Conservation (phyloP, 306 rosid genomes). For the Fragaria vesca region DNA sequence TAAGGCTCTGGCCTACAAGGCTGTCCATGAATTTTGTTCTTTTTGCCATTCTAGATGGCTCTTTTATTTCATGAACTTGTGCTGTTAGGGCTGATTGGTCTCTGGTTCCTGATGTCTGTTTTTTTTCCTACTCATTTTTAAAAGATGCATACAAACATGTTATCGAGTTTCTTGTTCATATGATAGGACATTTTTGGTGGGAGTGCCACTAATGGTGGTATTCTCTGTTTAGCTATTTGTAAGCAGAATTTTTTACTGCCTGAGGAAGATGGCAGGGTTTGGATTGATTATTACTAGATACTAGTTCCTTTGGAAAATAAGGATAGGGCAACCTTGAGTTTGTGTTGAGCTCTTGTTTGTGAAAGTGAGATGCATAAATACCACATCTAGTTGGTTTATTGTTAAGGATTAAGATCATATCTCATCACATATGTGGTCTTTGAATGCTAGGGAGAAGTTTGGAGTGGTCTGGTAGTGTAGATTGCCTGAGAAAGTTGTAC, state of each 20-base stretch:
- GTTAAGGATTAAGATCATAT: neutral
- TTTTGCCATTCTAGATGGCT: neutral
- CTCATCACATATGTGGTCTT: neutral
- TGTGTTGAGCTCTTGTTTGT: neutral
- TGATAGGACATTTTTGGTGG: neutral
- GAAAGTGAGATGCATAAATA: neutral
- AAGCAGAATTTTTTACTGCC: neutral
- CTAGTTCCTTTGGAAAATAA: neutral
- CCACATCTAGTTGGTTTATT: slow-evolving; percentile 3
- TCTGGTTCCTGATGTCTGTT: neutral
- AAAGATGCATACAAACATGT: neutral
- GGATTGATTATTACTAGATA: neutral
- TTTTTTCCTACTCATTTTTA: neutral
- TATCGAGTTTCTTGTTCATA: neutral
- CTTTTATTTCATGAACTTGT: neutral
- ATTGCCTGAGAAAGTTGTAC: slow-evolving; percentile 1
- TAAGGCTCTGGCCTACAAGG: neutral
- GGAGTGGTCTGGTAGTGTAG: neutral
- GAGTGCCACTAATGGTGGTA: neutral
- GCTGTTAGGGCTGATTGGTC: neutral
- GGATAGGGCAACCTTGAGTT: neutral
- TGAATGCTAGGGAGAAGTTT: neutral
- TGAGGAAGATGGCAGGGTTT: neutral
- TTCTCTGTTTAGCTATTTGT: slow-evolving; percentile 2
- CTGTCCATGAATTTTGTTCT: neutral